A percentile compares a stretch with the other conserved stretches of the same genome.
Conservation (phyloP, 2,329 filamentous ascomycete species). For the Fusarium sp. region DNA sequence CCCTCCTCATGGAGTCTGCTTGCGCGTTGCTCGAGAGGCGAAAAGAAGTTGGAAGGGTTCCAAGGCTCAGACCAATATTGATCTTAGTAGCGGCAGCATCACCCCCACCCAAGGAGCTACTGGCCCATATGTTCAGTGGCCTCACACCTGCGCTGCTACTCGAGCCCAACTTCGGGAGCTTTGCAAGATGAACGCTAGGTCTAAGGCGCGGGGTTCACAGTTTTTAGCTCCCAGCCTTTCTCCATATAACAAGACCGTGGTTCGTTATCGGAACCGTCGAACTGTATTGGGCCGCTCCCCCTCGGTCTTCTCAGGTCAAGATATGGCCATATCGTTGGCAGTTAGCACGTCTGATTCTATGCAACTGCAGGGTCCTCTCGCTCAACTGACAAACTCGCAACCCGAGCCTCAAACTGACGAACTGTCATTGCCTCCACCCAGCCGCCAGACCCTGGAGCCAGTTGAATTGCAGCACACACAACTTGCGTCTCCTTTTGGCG, state of each 20-base stretch:
- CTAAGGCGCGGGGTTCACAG: conserved; percentile 55
- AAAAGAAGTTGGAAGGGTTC: conserved; percentile 75
- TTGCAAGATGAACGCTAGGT: conserved; percentile 66
- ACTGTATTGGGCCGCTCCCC: conserved; percentile 58
- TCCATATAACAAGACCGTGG: conserved; percentile 64
- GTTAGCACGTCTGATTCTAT: conserved; percentile 73
- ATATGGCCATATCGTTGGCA: conserved; percentile 72
- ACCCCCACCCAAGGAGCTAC: conserved; percentile 63
- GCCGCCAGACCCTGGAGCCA: conserved; percentile 38
- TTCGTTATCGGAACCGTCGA: conserved; percentile 61
- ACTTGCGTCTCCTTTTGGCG: conserved; percentile 66
- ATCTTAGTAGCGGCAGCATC: conserved; percentile 62
- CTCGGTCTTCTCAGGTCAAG: conserved; percentile 67
- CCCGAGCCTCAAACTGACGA: conserved; percentile 36
- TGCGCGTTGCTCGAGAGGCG: conserved; percentile 73
- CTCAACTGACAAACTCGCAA: conserved; percentile 64
- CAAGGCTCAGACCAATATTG: conserved; percentile 52
- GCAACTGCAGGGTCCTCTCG: conserved; percentile 70
- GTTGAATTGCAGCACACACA: conserved; percentile 47
- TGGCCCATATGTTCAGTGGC: conserved; percentile 68
- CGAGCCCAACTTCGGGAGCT: conserved; percentile 71
- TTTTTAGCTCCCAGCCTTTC: conserved; percentile 66
- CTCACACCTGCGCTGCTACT: conserved; percentile 72
- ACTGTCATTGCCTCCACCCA: conserved; percentile 34
- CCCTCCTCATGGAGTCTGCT: conserved; percentile 72